These are phyloP conservation scores for Ammopiptanthus mongolicus DNA, from an alignment of 306 rosid genomes.

Conservation along the genomic window DNA sequence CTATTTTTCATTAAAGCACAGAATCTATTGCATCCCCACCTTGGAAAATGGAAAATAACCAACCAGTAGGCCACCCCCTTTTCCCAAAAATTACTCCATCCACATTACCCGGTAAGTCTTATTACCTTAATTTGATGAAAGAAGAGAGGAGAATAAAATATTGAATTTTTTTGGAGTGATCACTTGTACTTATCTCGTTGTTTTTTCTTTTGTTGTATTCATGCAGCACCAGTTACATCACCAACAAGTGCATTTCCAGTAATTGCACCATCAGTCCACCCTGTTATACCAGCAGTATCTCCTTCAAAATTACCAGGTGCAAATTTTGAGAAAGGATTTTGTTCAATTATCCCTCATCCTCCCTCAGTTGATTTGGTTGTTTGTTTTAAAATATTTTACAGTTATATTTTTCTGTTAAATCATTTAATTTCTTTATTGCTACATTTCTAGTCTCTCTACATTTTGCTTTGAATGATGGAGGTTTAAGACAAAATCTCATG, in stretches of 20 bases:
- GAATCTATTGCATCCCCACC: constrained; percentile 38
- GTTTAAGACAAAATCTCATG: not conserved
- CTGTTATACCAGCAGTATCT: constrained; percentile 39
- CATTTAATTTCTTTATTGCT: not conserved
- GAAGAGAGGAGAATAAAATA: not conserved
- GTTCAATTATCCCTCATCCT: not conserved
- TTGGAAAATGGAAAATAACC: constrained; percentile 15
- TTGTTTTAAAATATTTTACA: not conserved
- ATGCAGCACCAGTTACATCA: constrained; percentile 42
- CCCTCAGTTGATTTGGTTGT: not conserved
- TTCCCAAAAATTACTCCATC: constrained; percentile 27
- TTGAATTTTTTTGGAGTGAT: not conserved
- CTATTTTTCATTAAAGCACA: constrained; percentile 19
- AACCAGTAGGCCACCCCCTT: constrained; percentile 12
- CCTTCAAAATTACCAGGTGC: constrained; percentile 53
- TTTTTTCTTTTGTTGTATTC: constrained; percentile 10
- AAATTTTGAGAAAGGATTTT: not conserved
- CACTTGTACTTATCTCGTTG: constrained; percentile 10
- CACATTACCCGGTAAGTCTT: constrained; percentile 30
- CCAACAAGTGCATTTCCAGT: constrained; percentile 41
- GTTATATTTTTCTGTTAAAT: not conserved
- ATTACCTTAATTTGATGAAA: not conserved
- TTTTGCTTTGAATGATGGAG: not conserved
- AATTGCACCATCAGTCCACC: constrained; percentile 39
- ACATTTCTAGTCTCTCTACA: not conserved